Evolutionary conservation across 1,139 yeast genomes (phyloP).

Genomic region (Yamadazyma friedrichii): DNA sequence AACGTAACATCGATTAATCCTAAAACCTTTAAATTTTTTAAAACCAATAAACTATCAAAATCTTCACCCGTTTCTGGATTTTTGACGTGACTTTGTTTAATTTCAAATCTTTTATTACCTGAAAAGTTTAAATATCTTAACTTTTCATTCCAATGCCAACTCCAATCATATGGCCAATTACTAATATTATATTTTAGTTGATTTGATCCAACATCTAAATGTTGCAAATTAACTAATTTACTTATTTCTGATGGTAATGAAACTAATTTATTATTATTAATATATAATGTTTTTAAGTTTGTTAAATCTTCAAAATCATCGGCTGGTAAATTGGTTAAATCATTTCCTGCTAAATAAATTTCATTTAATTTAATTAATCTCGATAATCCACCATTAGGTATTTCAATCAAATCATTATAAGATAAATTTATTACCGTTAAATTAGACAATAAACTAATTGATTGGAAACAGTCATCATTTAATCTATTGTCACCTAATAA

Average conservation of each 20-base stretch:
- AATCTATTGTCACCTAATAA: slow-evolving; percentile 82
- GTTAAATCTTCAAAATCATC: slow-evolving; percentile 73
- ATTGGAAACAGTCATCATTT: slow-evolving; percentile 73
- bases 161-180: slow-evolving; percentile 97
- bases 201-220: slow-evolving; percentile 90
- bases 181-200: slow-evolving; percentile 87
- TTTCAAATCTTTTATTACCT: slow-evolving; percentile 89
- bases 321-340: slow-evolving; percentile 73
- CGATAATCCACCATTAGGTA: slow-evolving; percentile 70
- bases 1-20: slow-evolving; percentile 96
- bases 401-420: slow-evolving; percentile 79
- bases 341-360: slow-evolving; percentile 83
- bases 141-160: slow-evolving; percentile 85
- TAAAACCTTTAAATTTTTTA: slow-evolving; percentile 68
- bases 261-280: slow-evolving; percentile 83
- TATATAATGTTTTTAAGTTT: slow-evolving; percentile 58
- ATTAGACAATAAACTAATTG: slow-evolving; percentile 58
- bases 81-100: slow-evolving; percentile 57
- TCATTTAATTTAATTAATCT: slow-evolving; percentile 59
- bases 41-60: slow-evolving; percentile 73
- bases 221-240: slow-evolving; percentile 59
- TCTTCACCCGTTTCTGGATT: slow-evolving; percentile 50
- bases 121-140: slow-evolving; percentile 83
- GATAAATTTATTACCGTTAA: slow-evolving; percentile 71
- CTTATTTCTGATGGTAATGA: slow-evolving; percentile 89